These are phyloP conservation scores for Funneliformis caledonium DNA, from an alignment of 371 early-diverging fungal species.

Conservation along the genomic window DNA sequence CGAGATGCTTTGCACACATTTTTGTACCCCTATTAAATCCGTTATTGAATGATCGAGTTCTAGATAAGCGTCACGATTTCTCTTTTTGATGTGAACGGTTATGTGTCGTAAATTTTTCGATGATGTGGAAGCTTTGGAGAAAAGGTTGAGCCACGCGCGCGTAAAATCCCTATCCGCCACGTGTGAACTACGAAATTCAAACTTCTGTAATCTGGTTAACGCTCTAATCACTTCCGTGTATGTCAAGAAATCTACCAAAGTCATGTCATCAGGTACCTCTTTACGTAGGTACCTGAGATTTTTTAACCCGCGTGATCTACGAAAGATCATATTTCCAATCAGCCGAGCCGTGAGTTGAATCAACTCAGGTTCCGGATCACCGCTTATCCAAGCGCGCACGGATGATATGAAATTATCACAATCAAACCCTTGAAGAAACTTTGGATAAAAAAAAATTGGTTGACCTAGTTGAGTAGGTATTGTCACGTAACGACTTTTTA, in stretches of 20 bases:
- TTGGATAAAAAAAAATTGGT: conserved; percentile 6
- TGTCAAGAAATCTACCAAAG: not conserved
- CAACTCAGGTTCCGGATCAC: not conserved
- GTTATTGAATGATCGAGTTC: not conserved
- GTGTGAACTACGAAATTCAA: not conserved
- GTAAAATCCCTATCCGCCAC: not conserved
- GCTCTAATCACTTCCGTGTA: not conserved
- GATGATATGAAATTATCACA: not conserved
- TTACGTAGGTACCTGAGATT: not conserved
- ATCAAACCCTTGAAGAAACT: not conserved
- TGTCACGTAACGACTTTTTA: no score
- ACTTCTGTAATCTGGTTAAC: not conserved
- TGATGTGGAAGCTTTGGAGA: not conserved
- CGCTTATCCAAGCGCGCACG: not conserved
- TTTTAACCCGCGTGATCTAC: not conserved
- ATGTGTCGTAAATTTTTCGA: not conserved
- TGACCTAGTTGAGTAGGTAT: not conserved
- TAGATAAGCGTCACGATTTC: not conserved
- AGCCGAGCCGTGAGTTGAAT: not conserved
- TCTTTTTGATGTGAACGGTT: not conserved
- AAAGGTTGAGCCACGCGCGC: not conserved
- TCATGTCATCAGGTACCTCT: not conserved
- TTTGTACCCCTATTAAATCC: not conserved
- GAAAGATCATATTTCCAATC: not conserved
- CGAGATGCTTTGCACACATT: not conserved